Conservation (phyloP, 768 basidiomycete species). For the Gelatoporia subvermispora region DNA sequence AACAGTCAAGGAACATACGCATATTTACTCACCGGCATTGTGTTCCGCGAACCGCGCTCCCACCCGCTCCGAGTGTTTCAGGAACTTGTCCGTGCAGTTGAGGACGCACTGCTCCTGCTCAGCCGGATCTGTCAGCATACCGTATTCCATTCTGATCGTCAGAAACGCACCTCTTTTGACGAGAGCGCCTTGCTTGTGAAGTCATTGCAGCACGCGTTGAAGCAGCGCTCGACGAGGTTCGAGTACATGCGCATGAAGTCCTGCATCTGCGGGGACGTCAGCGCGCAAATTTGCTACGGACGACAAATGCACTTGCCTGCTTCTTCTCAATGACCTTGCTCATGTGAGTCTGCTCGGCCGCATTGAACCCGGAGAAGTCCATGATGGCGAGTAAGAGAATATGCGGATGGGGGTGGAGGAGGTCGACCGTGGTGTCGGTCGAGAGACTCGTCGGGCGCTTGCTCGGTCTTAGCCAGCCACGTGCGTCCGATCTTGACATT, state of each 20-base stretch:
- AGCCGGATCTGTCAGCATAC: constrained; percentile 4
- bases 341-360: constrained; percentile 95
- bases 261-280: constrained; percentile 70
- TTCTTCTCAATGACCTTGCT: constrained; percentile 92
- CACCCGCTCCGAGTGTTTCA: constrained; percentile 93
- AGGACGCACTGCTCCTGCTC: constrained; percentile 82
- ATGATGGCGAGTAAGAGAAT: constrained; percentile 35
- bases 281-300: background rate
- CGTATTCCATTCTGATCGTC: constrained; percentile 1
- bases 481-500: background rate
- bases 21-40: constrained; percentile 70
- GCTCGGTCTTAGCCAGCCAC: background rate
- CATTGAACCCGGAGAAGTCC: constrained; percentile 90
- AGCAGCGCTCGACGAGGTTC: constrained; percentile 92
- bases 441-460: background rate
- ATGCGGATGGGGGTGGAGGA: constrained; percentile 3
- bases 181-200: constrained; percentile 94
- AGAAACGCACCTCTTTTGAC: constrained; percentile 73
- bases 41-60: constrained; percentile 89
- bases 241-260: constrained; percentile 96
- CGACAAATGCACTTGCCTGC: constrained; percentile 54
- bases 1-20: background rate
- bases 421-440: background rate
- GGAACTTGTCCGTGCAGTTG: constrained; percentile 96
- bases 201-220: constrained; percentile 92